Percentiles rank a stretch among this genome's conserved stretches.
Conservation (phyloP, 106 monocot species). For the Cymbidium sinense region DNA sequence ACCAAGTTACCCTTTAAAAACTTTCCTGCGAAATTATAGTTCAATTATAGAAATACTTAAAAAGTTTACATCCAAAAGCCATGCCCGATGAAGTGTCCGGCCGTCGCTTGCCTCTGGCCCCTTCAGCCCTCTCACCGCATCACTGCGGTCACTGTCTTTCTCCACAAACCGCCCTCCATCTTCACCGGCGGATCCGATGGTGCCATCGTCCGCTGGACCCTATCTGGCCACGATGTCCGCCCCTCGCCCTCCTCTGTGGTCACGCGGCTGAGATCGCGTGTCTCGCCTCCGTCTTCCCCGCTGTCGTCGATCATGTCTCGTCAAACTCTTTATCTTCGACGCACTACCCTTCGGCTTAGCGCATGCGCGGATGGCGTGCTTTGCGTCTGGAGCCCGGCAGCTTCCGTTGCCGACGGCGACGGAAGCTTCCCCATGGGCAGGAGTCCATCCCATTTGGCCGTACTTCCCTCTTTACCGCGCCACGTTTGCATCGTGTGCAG, state of each 20-base stretch:
- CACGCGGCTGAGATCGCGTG: slow-evolving; percentile 35
- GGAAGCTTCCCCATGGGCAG: slow-evolving; percentile 72
- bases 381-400: slow-evolving; percentile 54
- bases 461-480: slow-evolving; percentile 28
- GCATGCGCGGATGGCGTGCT: slow-evolving; percentile 63
- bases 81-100: slow-evolving; percentile 60
- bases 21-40: too few relatives aligned
- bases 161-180: slow-evolving; percentile 30
- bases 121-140: slow-evolving; percentile 42
- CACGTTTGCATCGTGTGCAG: slow-evolving; percentile 42
- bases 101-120: slow-evolving; percentile 65
- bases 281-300: slow-evolving; percentile 26
- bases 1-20: too few relatives aligned
- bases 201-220: slow-evolving; percentile 67
- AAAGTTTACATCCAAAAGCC: too few relatives aligned
- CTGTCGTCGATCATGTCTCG: not conserved
- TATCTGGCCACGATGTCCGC: slow-evolving; percentile 10
- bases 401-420: slow-evolving; percentile 55
- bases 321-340: slow-evolving; percentile 11
- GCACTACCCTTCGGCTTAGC: slow-evolving; percentile 24
- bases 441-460: slow-evolving; percentile 29
- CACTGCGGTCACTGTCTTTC: slow-evolving; percentile 29
- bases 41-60: too few relatives aligned
- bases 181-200: slow-evolving; percentile 81
- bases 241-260: slow-evolving; percentile 32